Percentiles rank a stretch among this genome's conserved stretches.
phyloP scores from a whole-genome alignment of 257 asterid species.

The Gynochthodes officinalis region DNA sequence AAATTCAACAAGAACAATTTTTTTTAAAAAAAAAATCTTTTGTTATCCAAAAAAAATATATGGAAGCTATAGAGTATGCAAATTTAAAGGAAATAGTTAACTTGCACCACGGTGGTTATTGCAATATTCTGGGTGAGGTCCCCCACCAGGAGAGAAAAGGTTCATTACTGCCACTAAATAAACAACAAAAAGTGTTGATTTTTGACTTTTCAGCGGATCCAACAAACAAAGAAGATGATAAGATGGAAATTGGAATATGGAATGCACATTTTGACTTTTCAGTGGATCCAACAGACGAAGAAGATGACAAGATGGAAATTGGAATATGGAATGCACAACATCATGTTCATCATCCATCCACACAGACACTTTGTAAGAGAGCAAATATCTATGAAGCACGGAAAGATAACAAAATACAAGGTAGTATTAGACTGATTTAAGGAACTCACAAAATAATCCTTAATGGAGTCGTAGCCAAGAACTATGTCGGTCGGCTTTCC shows the following conservation, averaged over 20 bases:
- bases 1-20: background rate
- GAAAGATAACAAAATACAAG: background rate
- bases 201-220: conserved; percentile 4
- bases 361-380: too few relatives aligned
- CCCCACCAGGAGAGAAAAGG: background rate
- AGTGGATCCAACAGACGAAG: too few relatives aligned
- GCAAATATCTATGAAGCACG: background rate
- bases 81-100: too few relatives aligned
- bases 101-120: background rate
- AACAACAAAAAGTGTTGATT: background rate
- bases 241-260: too few relatives aligned
- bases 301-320: too few relatives aligned
- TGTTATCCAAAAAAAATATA: too few relatives aligned
- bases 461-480: conserved; percentile 65
- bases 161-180: background rate
- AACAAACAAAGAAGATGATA: background rate
- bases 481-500: conserved; percentile 63
- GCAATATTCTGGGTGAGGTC: too few relatives aligned
- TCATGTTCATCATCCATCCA: background rate
- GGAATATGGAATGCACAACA: background rate
- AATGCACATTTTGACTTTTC: too few relatives aligned
- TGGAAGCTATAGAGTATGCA: too few relatives aligned
- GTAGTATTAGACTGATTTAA: background rate
- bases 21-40: too few relatives aligned
- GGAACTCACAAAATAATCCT: conserved; percentile 48